Percentiles rank a stretch among this genome's conserved stretches.
These are phyloP conservation scores for Kentomonas sorsogonicus DNA, from an alignment of 208 protist genomes.

Conservation along the genomic window DNA sequence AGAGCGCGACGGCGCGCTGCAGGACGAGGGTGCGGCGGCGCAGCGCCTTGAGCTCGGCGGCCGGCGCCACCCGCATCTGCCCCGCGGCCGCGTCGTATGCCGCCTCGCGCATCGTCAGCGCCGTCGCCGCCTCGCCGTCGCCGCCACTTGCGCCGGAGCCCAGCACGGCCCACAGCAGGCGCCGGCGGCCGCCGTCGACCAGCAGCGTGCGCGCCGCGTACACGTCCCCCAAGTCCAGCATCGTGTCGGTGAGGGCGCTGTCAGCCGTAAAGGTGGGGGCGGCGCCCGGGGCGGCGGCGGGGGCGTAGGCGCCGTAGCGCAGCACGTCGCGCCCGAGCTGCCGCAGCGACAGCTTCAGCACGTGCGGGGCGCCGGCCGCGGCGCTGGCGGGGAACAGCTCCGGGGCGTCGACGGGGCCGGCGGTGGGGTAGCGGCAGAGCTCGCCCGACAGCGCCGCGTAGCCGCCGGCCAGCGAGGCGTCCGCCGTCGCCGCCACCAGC, in stretches of 20 bases:
- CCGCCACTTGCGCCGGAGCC: too few relatives aligned
- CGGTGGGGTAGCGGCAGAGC: constrained; percentile 6
- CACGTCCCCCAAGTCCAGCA: constrained; percentile 19
- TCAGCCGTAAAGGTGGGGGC: constrained; percentile 12
- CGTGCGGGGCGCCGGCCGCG: constrained; percentile 1
- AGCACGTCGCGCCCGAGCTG: constrained; percentile 14
- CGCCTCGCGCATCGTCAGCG: constrained; percentile 19
- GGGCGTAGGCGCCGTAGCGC: constrained; percentile 16
- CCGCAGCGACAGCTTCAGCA: constrained; percentile 21
- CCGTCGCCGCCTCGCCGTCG: too few relatives aligned
- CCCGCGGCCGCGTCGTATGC: constrained; percentile 19
- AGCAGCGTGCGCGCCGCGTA: constrained; percentile 23
- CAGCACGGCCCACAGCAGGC: constrained; percentile 16
- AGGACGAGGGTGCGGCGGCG: background rate
- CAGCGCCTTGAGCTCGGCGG: constrained; percentile 17
- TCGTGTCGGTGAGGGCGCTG: background rate
- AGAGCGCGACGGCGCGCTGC: too few relatives aligned
- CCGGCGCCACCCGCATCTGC: constrained; percentile 13
- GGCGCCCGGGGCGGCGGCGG: background rate
- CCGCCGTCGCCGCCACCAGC: too few relatives aligned
- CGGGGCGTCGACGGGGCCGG: constrained; percentile 14
- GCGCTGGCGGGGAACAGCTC: constrained; percentile 20
- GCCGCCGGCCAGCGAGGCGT: constrained; percentile 5
- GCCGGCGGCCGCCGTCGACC: constrained; percentile 16
- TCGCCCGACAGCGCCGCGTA: constrained; percentile 14